A percentile compares a stretch with the other conserved stretches of the same genome.
Conservation (phyloP, 179 eudicot species). For the Actinidia arguta region DNA sequence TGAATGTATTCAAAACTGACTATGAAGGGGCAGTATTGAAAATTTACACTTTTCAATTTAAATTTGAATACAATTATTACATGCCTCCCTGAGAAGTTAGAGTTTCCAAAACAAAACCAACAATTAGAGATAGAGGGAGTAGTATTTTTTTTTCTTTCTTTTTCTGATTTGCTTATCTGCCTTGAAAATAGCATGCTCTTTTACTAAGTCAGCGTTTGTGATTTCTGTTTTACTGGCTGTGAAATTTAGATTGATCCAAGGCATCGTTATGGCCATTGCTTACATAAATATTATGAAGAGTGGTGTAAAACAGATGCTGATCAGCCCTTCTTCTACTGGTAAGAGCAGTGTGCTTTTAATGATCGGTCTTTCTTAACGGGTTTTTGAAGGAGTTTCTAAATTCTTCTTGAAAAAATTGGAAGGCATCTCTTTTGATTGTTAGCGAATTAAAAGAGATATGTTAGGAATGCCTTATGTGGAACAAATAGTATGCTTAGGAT, state of each 20-base stretch:
- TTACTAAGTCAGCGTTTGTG: conserved; percentile 4
- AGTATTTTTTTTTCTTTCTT: neutral
- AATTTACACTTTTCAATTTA: too few species aligned
- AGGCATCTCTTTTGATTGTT: neutral
- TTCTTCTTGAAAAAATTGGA: too few species aligned
- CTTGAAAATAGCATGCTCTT: neutral
- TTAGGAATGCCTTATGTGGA: too few species aligned
- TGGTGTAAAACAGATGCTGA: conserved; percentile 77
- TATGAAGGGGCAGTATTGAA: too few species aligned
- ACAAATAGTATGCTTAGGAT: too few species aligned
- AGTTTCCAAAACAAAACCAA: too few species aligned
- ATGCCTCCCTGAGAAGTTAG: too few species aligned
- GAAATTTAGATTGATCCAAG: conserved; percentile 83
- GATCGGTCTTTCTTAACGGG: neutral
- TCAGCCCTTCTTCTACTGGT: conserved; percentile 97
- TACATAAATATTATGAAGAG: conserved; percentile 78
- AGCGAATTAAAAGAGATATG: too few species aligned
- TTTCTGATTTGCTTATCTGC: neutral
- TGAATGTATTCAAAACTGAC: too few species aligned
- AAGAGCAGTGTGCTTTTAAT: conserved; percentile 28
- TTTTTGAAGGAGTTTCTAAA: neutral
- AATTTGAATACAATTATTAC: too few species aligned
- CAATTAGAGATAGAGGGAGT: neutral
- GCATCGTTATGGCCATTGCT: conserved; percentile 94
- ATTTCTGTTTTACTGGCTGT: neutral